Base-by-base conservation (phyloP, 2,329 filamentous ascomycete genomes). In the Coniochaeta sp. region DNA sequence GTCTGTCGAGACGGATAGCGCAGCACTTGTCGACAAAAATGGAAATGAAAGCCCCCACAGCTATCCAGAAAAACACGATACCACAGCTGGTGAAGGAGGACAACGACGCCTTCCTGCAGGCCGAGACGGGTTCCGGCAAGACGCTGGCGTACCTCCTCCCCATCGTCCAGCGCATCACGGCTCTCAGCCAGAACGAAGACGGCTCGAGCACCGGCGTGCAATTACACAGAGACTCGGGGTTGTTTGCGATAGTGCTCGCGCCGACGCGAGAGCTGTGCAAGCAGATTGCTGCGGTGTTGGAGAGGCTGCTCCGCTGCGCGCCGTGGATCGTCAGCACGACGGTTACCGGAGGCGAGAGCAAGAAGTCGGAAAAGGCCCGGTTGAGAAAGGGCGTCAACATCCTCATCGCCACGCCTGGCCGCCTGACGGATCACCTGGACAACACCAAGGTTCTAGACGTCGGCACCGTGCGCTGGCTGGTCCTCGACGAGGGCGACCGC, bases 41-140 rank as follows among this genome's bases (percentile, higher is more conserved):
- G 73, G 84, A 89, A 60, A 83, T 99, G 71, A 95, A 93, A 71
- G 89, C 91, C 0, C 95, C 95, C 6, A 99, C 95, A 0, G 91
- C 91, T 0, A 97, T 99, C 70, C 95, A 99, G 75, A 93, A 93
- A 67, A 91, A 90, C 63, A 89, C 93, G 0, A 88, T 99, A 42
- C 82, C 89, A 47, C 88, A 95, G 67, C 77, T 99, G 62, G 75
- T 96, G 52, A 87, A 87, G 47, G 88, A 89, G 58, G 89, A 96
- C 67, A 87, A 85, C 54, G 95, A 99, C 77, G 93, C 93, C 2
- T 99, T 99, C 68, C 89, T 99, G 36, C 95, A 98, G 72, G 96
- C 95, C 2, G 89, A 99, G 76, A 99, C 95, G 0, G 95, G 95
- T 66, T 99, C 95, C 0, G 95, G 95, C 75, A 99, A 99, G 77